Evolutionary conservation across 2,329 filamentous ascomycete genomes (phyloP), one percentile per base, ranked within the genome.

Genomic region (Exophiala phaeomuriformis): DNA sequence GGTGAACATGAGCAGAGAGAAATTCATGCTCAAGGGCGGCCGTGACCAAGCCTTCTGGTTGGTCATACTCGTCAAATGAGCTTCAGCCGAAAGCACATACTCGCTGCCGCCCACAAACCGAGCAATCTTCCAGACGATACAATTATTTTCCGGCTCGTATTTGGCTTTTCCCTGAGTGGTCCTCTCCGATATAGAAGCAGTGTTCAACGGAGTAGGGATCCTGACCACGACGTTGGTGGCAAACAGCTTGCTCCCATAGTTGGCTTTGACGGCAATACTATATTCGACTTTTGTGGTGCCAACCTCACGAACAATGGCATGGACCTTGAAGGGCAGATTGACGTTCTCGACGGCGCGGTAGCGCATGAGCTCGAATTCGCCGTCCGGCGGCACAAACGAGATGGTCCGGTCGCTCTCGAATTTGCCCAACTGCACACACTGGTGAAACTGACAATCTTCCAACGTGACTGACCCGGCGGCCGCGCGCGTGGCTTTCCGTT

Each of bases 301-400:
- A 55, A 97, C 81, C 72, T 98, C 93, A 68, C 95, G 95, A 66
- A 98, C 93, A 63, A 98, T 98, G 61, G 91, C 91, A 68, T 98
- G 93, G 6, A 98, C 90, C 70, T 96, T 97, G 80, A 98, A 98
- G 0, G 93, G 94, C 10, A 98, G 77, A 68, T 98, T 98, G 68
- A 98, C 91, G 67, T 98, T 98, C 70, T 98, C 93, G 28, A 91
- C 97, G 7, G 93, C 90, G 49, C 94, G 89, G 72, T 98, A 98
- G 45, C 90, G 86, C 93, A 98, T 98, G 58, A 98, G 80, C 74
- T 98, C 93, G 70, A 98, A 98, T 68, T 96, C 91, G 62, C 93
- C 93, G 68, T 98, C 93, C 2, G 93, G 93, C 2, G 93, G 93
- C 36, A 98, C 85, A 69, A 98, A 96, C 55, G 86, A 93, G 70